Evolutionary conservation across 768 basidiomycete genomes (phyloP).

Genomic region (Crepidotus variabilis): DNA sequence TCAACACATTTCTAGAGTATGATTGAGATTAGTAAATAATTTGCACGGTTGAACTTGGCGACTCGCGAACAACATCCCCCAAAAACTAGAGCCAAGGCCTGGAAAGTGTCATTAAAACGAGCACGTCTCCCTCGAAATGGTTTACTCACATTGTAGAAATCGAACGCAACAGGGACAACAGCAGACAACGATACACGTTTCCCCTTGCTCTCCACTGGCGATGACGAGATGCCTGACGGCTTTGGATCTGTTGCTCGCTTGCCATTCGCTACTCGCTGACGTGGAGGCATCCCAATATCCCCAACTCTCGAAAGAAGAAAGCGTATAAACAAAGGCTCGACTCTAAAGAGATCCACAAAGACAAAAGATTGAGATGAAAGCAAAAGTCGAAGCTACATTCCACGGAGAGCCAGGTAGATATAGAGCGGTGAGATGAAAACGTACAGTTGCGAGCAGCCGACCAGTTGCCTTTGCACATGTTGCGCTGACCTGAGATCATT

Average conservation of each 20-base stretch:
- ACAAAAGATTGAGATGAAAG: too few relatives aligned
- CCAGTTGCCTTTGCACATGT: too few relatives aligned
- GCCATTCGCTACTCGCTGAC: not conserved
- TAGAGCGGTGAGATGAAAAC: too few relatives aligned
- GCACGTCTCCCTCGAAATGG: not conserved
- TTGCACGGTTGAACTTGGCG: not conserved
- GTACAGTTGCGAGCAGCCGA: too few relatives aligned
- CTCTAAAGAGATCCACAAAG: too few relatives aligned
- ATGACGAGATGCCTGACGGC: not conserved
- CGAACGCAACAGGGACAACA: not conserved
- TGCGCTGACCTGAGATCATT: too few relatives aligned
- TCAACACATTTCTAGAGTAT: slow-evolving; percentile 65
- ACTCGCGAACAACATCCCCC: slow-evolving; percentile 83
- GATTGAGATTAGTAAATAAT: not conserved
- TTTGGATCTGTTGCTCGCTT: not conserved
- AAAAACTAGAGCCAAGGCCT: slow-evolving; percentile 61
- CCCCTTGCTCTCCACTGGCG: not conserved
- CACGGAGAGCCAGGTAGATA: too few relatives aligned
- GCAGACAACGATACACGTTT: not conserved
- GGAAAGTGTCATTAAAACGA: not conserved
- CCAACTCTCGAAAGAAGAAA: too few relatives aligned
- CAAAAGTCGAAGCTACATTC: too few relatives aligned
- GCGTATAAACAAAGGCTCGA: too few relatives aligned
- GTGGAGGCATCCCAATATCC: not conserved
- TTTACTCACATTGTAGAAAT: slow-evolving; percentile 2